Conservation (phyloP, 176 grass and related monocot species). For the Zea luxurians region DNA sequence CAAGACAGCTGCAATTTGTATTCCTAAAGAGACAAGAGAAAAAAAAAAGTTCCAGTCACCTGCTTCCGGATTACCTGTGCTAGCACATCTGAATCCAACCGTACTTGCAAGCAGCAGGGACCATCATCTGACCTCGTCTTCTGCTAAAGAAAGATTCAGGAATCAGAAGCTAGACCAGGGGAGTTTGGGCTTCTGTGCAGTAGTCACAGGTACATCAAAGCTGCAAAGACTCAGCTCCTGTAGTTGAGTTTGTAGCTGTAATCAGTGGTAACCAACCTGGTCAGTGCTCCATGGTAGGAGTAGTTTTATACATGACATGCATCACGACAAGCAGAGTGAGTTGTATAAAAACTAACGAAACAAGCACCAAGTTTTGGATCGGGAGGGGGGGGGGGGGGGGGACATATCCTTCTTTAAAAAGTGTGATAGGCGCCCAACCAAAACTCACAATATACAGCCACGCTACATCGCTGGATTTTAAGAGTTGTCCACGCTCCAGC, state of each 20-base stretch:
- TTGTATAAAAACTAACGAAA: conserved; percentile 6
- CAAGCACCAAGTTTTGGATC: conserved; percentile 44
- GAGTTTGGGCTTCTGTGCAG: conserved; percentile 15
- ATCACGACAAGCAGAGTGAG: background rate
- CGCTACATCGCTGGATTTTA: conserved; percentile 17
- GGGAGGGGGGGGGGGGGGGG: too few species aligned
- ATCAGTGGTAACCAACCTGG: background rate
- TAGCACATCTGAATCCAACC: conserved; percentile 11
- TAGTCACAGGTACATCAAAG: background rate
- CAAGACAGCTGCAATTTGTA: background rate
- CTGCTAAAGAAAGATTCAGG: conserved; percentile 12
- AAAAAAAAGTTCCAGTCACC: background rate
- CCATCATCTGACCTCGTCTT: conserved; percentile 24
- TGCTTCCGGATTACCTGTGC: background rate
- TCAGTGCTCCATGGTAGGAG: background rate
- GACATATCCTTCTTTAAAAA: conserved; percentile 75
- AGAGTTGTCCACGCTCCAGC: conserved; percentile 20
- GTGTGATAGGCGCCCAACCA: conserved; percentile 55
- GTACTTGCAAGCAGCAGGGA: conserved; percentile 35
- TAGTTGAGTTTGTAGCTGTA: conserved; percentile 19
- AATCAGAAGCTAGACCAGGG: background rate
- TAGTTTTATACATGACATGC: conserved; percentile 16
- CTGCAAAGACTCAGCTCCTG: conserved; percentile 16
- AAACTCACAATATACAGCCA: conserved; percentile 25
- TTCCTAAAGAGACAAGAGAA: background rate